Base-by-base conservation (phyloP, 257 asterid species). In the Perilla frutescens region DNA sequence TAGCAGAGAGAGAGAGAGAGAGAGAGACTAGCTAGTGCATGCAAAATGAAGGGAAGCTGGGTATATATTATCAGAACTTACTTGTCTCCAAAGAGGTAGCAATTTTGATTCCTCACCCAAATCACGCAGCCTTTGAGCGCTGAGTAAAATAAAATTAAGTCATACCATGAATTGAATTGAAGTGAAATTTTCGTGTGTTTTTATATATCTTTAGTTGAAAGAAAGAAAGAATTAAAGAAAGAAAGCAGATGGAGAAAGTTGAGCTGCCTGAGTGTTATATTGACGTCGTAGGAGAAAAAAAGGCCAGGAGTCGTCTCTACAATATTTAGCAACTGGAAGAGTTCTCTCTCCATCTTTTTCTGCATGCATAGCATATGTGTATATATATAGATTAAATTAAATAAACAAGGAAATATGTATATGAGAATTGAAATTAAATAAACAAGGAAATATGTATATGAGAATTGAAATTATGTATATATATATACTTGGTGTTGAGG, bases 41-140 rank as follows among this genome's bases (percentile, higher is more conserved):
- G 12, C 3, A 44, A 41, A 47, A 47, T 15, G 36, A 8, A 11
- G 11, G 37, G 36, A 65, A 20, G 26, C 26, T 20, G 26, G 26
- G 26, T 20, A 20, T 20, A 20, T 20, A 20, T 20, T 20, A 34
- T 34, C 37, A 48, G 56, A 76, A 73, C 89, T 73, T 81, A 96
- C 99, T 86, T 92, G 99, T 90, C 94, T 88, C 99, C 99, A 96
- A 14, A 96, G 91, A 67, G 99, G 97, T 79, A 96, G 97, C 83
- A 87, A 62, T 84, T 88, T 96, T n/a, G 97, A 83, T 82, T 96
- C 97, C 66, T 92, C 97, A 41, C 96, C 96, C 87, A 90, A 83
- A 79, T 88, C 99, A 66, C 84, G 91, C 80, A 92, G 80, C 62
- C 93, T 80, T 75, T 96, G 97, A 77, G 87, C 58, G 62, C 99